Evolutionary conservation across 192 early-diverging fungal genomes (phyloP).

Genomic region (Coemansia erecta): DNA sequence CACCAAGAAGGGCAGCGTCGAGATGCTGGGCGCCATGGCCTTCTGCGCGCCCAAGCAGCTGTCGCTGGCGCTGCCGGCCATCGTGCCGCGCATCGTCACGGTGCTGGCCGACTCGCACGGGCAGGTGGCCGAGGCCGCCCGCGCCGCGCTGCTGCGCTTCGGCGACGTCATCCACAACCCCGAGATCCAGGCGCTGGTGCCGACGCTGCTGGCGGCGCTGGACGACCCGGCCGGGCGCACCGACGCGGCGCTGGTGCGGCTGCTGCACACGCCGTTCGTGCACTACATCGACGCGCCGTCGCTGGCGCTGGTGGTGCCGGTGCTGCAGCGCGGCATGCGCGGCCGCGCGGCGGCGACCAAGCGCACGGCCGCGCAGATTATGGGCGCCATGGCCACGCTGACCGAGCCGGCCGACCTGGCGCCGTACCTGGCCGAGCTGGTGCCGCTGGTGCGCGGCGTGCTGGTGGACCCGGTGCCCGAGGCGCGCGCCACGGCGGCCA

Average conservation of each 20-base stretch:
- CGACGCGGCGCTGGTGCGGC: conserved; percentile 71
- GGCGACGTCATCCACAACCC: conserved; percentile 98
- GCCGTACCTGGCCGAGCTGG: conserved; percentile 79
- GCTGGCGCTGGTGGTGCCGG: conserved; percentile 91
- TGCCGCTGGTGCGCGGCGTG: conserved; percentile 88
- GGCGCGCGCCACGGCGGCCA: conserved; percentile 88
- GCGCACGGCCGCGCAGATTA: conserved; percentile 95
- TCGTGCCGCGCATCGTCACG: conserved; percentile 89
- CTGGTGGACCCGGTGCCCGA: conserved; percentile 95
- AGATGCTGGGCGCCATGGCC: conserved; percentile 93
- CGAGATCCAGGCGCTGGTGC: conserved; percentile 92
- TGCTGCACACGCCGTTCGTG: conserved; percentile 92
- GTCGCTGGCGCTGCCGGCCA: conserved; percentile 81
- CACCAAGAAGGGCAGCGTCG: conserved; percentile 95
- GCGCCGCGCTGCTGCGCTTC: conserved; percentile 79
- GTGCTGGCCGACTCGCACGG: conserved; percentile 91
- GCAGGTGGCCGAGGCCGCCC: conserved; percentile 85
- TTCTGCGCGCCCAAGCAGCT: conserved; percentile 95
- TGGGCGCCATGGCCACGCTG: conserved; percentile 95
- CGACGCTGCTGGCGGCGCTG: conserved; percentile 79
- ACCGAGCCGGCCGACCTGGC: conserved; percentile 90
- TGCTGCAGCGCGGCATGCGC: conserved; percentile 87
- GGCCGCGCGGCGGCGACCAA: conserved; percentile 88
- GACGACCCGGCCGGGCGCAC: conserved; percentile 88
- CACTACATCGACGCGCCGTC: conserved; percentile 99